These are phyloP conservation scores for Coprinellus micaceus DNA, from an alignment of 768 basidiomycete species.

Conservation along the genomic window DNA sequence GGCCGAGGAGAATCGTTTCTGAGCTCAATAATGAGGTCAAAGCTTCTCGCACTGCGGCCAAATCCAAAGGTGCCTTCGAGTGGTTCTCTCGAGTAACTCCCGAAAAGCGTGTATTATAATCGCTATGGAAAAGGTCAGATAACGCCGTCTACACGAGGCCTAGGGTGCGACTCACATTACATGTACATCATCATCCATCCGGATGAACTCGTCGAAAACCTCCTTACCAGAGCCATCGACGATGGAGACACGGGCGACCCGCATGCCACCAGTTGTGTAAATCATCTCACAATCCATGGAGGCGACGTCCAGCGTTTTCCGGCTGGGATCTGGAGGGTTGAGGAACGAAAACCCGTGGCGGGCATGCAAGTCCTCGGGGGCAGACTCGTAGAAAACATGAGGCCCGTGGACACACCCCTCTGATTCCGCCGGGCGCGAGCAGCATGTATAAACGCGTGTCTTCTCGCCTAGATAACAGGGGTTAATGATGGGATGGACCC, in stretches of 20 bases:
- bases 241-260: conserved; percentile 86
- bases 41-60: conserved; percentile 61
- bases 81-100: conserved; percentile 64
- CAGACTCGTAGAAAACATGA: conserved; percentile 88
- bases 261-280: conserved; percentile 89
- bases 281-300: conserved; percentile 98
- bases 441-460: conserved; percentile 73
- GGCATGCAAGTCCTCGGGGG: conserved; percentile 60
- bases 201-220: conserved; percentile 79
- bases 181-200: conserved; percentile 77
- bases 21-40: conserved; percentile 70
- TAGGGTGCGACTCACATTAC: conserved; percentile 66
- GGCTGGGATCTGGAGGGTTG: conserved; percentile 21
- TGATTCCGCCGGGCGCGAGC: conserved; percentile 55
- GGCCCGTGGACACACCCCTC: conserved; percentile 75
- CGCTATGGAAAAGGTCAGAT: conserved; percentile 42
- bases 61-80: conserved; percentile 60
- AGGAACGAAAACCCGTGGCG: conserved; percentile 69
- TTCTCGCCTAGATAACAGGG: conserved; percentile 53
- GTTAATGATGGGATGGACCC: conserved; percentile 6
- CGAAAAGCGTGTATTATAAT: conserved; percentile 90
- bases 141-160: no score
- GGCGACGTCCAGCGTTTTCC: conserved; percentile 62
- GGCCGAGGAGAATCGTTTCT: conserved; percentile 85
- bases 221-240: conserved; percentile 71